These are phyloP conservation scores for Apiotrichum akiyoshidainum DNA, from an alignment of 1,284 basidiomycete genomes.

Conservation along the genomic window DNA sequence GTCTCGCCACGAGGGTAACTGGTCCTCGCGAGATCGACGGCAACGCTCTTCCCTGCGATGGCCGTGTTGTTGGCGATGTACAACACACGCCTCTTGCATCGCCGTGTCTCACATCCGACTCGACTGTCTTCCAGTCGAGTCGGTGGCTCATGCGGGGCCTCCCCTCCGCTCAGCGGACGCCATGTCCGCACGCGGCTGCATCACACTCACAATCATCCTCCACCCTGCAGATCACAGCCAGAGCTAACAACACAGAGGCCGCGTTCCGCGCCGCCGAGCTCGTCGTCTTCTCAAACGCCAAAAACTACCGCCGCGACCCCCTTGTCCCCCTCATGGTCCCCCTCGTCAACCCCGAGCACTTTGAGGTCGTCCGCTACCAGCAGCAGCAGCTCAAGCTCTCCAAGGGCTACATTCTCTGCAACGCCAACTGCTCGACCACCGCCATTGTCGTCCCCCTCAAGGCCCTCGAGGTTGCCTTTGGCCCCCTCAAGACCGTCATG, in stretches of 20 bases:
- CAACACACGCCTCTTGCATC: too few species aligned
- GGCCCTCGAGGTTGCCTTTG: slow-evolving; percentile 88
- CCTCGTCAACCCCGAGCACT: slow-evolving; percentile 86
- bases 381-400: slow-evolving; percentile 66
- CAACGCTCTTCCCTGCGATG: too few species aligned
- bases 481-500: slow-evolving; percentile 83
- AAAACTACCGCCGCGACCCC: slow-evolving; percentile 91
- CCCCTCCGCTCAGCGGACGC: not conserved
- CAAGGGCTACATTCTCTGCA: slow-evolving; percentile 94
- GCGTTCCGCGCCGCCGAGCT: slow-evolving; percentile 85
- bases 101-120: too few species aligned
- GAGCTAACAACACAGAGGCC: slow-evolving; percentile 59
- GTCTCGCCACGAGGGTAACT: too few species aligned
- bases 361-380: slow-evolving; percentile 82
- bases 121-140: too few species aligned
- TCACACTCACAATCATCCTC: too few species aligned
- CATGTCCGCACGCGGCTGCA: too few species aligned
- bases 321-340: slow-evolving; percentile 96
- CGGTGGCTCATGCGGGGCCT: not conserved
- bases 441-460: slow-evolving; percentile 87
- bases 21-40: too few species aligned
- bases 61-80: too few species aligned
- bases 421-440: slow-evolving; percentile 98
- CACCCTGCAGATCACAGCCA: too few species aligned
- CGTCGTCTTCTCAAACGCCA: slow-evolving; percentile 96